Evolutionary conservation across 148 eudicot species (phyloP).

Genomic region (Rhododendron griersonianum): DNA sequence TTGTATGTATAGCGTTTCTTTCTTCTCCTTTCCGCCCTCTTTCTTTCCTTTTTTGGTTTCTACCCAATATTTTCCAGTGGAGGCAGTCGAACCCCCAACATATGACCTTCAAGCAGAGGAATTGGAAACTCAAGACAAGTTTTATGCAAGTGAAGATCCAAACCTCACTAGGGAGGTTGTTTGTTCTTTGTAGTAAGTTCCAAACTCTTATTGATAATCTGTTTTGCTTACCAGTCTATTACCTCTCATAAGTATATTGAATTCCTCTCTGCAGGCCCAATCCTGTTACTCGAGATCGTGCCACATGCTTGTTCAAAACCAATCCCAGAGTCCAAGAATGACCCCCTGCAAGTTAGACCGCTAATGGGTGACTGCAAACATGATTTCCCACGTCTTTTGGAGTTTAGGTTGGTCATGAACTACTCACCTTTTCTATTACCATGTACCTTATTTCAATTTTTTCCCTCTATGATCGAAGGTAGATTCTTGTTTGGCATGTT

Average conservation of each 20-base stretch:
- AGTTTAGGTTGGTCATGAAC: neutral
- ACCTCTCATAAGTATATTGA: neutral
- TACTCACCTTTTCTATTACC: neutral
- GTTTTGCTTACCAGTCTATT: neutral
- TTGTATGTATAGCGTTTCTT: neutral
- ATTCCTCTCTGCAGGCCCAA: neutral
- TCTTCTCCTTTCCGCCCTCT: neutral
- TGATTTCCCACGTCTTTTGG: neutral
- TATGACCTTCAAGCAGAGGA: neutral
- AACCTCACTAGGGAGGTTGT: neutral
- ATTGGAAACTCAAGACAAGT: neutral
- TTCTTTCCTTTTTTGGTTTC: neutral
- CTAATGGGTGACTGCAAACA: neutral
- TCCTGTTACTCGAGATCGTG: neutral
- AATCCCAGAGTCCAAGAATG: neutral
- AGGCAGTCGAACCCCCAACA: neutral
- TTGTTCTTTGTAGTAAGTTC: neutral
- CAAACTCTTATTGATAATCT: neutral
- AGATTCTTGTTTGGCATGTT: neutral
- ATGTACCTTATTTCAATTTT: neutral
- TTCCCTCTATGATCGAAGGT: neutral
- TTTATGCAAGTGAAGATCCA: neutral
- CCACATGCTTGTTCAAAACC: neutral
- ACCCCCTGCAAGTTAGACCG: neutral
- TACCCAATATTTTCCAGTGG: neutral